These are phyloP conservation scores for Debaryomyces udenii DNA, from an alignment of 1,139 yeast genomes.

Conservation along the genomic window DNA sequence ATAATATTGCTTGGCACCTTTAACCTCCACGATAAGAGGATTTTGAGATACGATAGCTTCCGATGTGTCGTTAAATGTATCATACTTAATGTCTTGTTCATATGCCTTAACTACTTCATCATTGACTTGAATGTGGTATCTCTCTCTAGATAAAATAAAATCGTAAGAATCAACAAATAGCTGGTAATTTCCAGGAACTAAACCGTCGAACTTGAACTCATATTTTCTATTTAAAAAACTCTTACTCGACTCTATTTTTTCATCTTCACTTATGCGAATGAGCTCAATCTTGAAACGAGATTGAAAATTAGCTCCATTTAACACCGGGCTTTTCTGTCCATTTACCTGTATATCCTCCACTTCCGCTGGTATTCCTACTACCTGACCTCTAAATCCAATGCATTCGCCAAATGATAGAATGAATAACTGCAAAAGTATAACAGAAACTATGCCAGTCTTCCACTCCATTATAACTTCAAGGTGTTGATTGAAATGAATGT, in stretches of 20 bases:
- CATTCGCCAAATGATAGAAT: conserved; percentile 6
- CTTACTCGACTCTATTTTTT: conserved; percentile 13
- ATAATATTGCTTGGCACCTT: conserved; percentile 35
- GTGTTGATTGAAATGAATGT: too few relatives aligned
- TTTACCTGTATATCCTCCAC: conserved; percentile 21
- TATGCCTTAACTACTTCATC: conserved; percentile 23
- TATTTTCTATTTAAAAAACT: conserved; percentile 30
- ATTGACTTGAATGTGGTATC: conserved; percentile 32
- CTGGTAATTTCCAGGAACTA: conserved; percentile 38
- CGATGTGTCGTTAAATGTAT: conserved; percentile 22
- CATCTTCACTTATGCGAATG: conserved; percentile 16
- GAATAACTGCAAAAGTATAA: conserved; percentile 1
- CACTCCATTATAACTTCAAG: not conserved
- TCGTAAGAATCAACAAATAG: conserved; percentile 42
- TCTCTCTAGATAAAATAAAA: conserved; percentile 29
- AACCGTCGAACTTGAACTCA: conserved; percentile 27
- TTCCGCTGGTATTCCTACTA: conserved; percentile 29
- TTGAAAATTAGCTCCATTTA: conserved; percentile 42
- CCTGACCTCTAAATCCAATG: conserved; percentile 22
- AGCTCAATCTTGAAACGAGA: conserved; percentile 38
- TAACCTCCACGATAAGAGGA: conserved; percentile 29
- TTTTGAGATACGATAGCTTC: conserved; percentile 18
- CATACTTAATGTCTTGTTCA: conserved; percentile 25
- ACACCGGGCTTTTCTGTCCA: conserved; percentile 22
- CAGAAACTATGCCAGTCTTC: not conserved